These are phyloP conservation scores for Carnegiea gigantea DNA, from an alignment of 179 eudicot species.

Conservation along the genomic window DNA sequence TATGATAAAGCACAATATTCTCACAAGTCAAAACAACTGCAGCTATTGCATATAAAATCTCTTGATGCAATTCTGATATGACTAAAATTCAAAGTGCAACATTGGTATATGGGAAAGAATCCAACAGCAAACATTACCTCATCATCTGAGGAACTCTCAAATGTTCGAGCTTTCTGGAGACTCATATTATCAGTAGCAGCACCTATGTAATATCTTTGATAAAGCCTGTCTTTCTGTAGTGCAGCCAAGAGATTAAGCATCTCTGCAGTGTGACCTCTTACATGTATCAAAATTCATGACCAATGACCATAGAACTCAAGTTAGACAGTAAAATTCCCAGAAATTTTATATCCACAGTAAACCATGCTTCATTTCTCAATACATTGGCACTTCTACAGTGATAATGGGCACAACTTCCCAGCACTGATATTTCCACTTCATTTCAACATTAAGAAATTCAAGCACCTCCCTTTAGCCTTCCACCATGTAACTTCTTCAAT, in stretches of 20 bases:
- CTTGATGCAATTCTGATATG: neutral
- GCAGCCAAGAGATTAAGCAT: conserved; percentile 77
- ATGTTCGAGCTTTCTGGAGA: conserved; percentile 76
- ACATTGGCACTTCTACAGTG: neutral
- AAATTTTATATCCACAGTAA: neutral
- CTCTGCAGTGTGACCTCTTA: conserved; percentile 98
- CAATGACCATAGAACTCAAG: neutral
- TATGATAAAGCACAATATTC: neutral
- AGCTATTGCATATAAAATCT: neutral
- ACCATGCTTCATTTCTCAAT: neutral
- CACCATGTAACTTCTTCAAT: too few relatives aligned
- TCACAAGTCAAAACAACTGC: neutral
- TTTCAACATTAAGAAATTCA: neutral
- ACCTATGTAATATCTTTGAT: conserved; percentile 76
- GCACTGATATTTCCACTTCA: conserved; percentile 3
- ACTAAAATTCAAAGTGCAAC: neutral
- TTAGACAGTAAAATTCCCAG: neutral
- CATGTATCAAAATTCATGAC: conserved; percentile 15
- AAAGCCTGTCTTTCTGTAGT: conserved; percentile 59
- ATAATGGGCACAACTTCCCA: neutral
- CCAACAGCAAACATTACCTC: conserved; percentile 38
- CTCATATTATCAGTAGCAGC: conserved; percentile 97
- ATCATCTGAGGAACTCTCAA: conserved; percentile 59
- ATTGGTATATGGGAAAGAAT: neutral
- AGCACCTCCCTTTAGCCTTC: neutral